These are phyloP conservation scores for Trichocladium antarcticum DNA, from an alignment of 495 filamentous ascomycete species.

Conservation along the genomic window DNA sequence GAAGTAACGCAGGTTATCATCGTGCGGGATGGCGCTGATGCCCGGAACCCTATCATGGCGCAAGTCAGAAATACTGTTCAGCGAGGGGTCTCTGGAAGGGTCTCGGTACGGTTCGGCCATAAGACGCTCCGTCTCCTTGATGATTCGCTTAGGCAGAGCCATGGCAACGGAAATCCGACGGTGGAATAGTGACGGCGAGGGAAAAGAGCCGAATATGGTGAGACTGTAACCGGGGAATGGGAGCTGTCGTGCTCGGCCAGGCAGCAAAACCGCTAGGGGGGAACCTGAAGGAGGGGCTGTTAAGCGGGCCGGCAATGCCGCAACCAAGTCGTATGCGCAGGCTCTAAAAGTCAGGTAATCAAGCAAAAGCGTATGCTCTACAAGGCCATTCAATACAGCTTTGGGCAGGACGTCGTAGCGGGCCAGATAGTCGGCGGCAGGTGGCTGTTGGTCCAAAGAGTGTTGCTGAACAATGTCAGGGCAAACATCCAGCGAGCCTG, in stretches of 20 bases:
- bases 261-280: neutral
- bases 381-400: no score
- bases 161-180: conserved; percentile 28
- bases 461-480: neutral
- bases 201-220: neutral
- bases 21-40: conserved; percentile 94
- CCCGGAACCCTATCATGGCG: conserved; percentile 62
- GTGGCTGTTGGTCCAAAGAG: neutral
- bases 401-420: no score
- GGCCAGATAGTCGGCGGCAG: no score
- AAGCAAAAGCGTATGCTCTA: no score
- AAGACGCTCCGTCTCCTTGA: conserved; percentile 96
- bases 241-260: neutral
- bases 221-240: neutral
- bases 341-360: no score
- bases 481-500: conserved; percentile 1
- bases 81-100: neutral
- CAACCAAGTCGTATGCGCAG: neutral
- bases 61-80: conserved; percentile 15
- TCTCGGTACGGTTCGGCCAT: conserved; percentile 82
- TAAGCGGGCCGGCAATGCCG: neutral
- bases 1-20: conserved; percentile 96
- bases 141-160: conserved; percentile 87
- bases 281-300: neutral
- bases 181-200: no score